Percentiles rank a stretch among this genome's conserved stretches.
These are phyloP conservation scores for Beauveria sp. DNA, from an alignment of 2,329 filamentous ascomycete genomes.

Conservation along the genomic window DNA sequence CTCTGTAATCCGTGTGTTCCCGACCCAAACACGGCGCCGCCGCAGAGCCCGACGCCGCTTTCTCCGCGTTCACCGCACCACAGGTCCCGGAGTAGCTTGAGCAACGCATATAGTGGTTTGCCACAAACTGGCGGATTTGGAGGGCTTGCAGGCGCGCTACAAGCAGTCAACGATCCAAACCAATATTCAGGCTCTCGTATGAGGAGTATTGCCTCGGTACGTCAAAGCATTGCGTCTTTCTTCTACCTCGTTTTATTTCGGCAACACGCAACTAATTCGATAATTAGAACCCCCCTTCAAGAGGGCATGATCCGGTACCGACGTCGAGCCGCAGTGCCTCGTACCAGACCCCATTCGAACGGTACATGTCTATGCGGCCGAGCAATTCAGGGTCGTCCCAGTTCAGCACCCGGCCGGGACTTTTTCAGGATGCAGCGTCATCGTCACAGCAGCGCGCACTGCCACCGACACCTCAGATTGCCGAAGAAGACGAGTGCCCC, in stretches of 20 bases:
- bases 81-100: constrained; percentile 38
- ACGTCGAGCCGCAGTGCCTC: constrained; percentile 20
- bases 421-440: constrained; percentile 23
- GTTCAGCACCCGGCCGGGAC: constrained; percentile 25
- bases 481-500: constrained; percentile 73
- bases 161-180: constrained; percentile 26
- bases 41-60: constrained; percentile 33
- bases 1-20: constrained; percentile 57
- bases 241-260: neutral
- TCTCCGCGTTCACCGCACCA: constrained; percentile 32
- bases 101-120: constrained; percentile 23
- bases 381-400: constrained; percentile 25
- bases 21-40: constrained; percentile 52
- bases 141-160: neutral
- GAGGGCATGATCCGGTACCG: constrained; percentile 1
- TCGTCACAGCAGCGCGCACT: constrained; percentile 31
- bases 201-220: constrained; percentile 45
- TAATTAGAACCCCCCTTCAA: neutral
- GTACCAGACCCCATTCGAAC: constrained; percentile 29
- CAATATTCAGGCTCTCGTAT: constrained; percentile 24
- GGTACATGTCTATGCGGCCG: constrained; percentile 30
- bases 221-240: constrained; percentile 15
- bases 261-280: neutral
- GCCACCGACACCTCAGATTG: constrained; percentile 41
- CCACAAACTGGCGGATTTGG: constrained; percentile 21